phyloP scores from a whole-genome alignment of 163 green algal species.

The Chlamydomonas reinhardtii region DNA sequence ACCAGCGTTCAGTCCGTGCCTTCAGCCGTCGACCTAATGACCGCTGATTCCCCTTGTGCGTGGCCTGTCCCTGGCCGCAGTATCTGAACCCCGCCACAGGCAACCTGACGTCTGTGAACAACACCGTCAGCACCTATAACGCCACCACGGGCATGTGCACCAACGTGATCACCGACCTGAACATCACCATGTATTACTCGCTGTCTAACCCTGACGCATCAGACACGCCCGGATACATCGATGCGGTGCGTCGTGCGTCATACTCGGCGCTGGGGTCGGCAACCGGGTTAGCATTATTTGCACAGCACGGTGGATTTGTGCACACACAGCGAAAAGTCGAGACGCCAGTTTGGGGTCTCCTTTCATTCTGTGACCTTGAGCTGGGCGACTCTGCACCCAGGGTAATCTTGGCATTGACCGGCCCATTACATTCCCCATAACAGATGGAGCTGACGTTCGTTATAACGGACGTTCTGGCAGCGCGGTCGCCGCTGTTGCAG shows the following conservation, averaged over 20 bases:
- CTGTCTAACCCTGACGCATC: background rate
- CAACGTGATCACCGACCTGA: constrained; percentile 50
- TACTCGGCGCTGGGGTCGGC: no score
- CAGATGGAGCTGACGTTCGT: constrained; percentile 53
- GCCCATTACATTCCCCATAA: background rate
- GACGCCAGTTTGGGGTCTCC: no score
- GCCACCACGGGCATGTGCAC: constrained; percentile 32
- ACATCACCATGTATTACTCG: constrained; percentile 56
- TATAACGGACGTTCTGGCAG: constrained; percentile 41
- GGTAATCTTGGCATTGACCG: no score
- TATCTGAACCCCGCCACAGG: constrained; percentile 32
- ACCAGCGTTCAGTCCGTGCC: no score
- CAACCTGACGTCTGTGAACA: background rate
- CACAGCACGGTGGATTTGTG: no score
- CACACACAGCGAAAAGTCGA: no score
- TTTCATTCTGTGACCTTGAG: no score
- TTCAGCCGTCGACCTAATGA: no score
- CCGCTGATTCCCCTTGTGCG: no score
- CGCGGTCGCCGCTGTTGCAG: constrained; percentile 31
- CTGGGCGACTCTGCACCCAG: no score
- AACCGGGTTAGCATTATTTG: no score
- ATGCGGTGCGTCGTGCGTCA: constrained; percentile 29
- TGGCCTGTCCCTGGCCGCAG: background rate
- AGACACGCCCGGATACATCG: constrained; percentile 6
- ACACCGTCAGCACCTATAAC: background rate